Base-by-base conservation (phyloP, 1,139 yeast genomes). In the Protomyces inundatus region DNA sequence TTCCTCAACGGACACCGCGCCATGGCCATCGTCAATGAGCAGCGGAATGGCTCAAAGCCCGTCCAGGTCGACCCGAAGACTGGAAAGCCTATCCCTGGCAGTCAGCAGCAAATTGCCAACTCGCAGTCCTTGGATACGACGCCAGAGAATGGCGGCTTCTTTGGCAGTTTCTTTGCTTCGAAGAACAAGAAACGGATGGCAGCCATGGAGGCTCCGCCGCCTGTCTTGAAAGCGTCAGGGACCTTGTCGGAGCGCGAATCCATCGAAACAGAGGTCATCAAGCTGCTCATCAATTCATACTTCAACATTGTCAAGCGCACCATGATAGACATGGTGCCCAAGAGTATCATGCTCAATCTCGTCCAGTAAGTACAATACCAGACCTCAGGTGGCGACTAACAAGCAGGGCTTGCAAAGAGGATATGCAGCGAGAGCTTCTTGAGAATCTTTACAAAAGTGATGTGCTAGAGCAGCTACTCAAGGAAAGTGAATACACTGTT, bases 191-290 rank as follows among this genome's bases (percentile, higher is more conserved):
- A 91, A 82, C 86, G 95, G 77, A 81, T 91, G 72, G 97, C 95
- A 55, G 87, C 91, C 37, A 89, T 93, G 95, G 98, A 93, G 76
- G 70, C 72, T 1, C 98, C 98, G 58, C 98, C 98, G 53, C 85
- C 96, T 48, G 91, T 90, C 12, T 84, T 93, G 74, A 88, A 93
- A 75, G 98, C 98, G 5, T 85, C 96, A 33, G 98, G 98, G 53
- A 85, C 88, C 66, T 86, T 93, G 89, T 84, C 96, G 33, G 98
- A 93, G 74, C 86, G 97, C 71, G 98, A 93, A 77, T 84, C 91
- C 42, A 87, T 89, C 84, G 98, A 93, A 77, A 93, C 98, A 0
- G 98, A 93, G 73, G 98, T 93, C 51, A 93, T 93, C 74, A 93
- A 93, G 79, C 81, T 93, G 69, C 82, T 93, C 73, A 93, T 93